Conservation (phyloP, 2,329 filamentous ascomycete genomes). For the Fusarium xylarioides region DNA sequence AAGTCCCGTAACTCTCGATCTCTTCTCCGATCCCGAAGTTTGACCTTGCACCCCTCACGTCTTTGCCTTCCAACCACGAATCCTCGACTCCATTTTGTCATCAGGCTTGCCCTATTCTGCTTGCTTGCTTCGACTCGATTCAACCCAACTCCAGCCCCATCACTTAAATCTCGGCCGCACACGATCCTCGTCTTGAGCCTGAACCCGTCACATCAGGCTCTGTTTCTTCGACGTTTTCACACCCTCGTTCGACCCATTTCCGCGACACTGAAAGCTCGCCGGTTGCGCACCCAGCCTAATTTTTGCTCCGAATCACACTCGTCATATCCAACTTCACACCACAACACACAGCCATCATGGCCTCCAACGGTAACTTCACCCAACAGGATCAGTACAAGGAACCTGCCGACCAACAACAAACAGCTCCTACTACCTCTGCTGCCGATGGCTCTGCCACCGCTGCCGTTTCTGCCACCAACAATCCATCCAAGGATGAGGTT, state of each 20-base stretch:
- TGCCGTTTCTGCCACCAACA: slow-evolving; percentile 51
- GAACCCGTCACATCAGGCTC: not conserved
- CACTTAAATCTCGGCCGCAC: slow-evolving; percentile 23
- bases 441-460: slow-evolving; percentile 42
- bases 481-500: slow-evolving; percentile 86
- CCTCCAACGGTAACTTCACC: slow-evolving; percentile 65
- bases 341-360: slow-evolving; percentile 53
- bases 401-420: slow-evolving; percentile 50
- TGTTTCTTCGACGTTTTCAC: slow-evolving; percentile 16
- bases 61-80: slow-evolving; percentile 36
- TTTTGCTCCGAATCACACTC: slow-evolving; percentile 29
- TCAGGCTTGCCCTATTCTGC: slow-evolving; percentile 34
- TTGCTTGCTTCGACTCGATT: slow-evolving; percentile 18
- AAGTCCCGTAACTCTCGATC: slow-evolving; percentile 14
- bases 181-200: slow-evolving; percentile 22
- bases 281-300: slow-evolving; percentile 31
- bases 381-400: slow-evolving; percentile 56
- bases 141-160: not conserved
- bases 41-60: slow-evolving; percentile 38
- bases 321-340: slow-evolving; percentile 23
- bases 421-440: slow-evolving; percentile 47
- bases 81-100: slow-evolving; percentile 37
- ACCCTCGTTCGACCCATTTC: slow-evolving; percentile 12
- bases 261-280: slow-evolving; percentile 33
- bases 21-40: slow-evolving; percentile 13